phyloP scores from a whole-genome alignment of 768 basidiomycete genomes.

The Serendipita vermifera region DNA sequence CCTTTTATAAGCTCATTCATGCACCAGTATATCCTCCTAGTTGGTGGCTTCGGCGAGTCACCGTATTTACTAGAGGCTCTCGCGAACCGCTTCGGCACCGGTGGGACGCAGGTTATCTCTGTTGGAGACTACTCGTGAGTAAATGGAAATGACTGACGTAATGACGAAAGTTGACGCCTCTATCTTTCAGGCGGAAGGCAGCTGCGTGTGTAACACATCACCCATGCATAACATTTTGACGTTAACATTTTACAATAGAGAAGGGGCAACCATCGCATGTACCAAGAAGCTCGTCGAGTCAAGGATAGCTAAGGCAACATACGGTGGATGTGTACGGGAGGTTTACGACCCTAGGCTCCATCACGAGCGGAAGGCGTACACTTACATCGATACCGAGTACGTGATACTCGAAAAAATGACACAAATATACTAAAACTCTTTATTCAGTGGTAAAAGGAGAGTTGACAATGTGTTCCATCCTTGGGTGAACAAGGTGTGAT shows the following conservation, averaged over 20 bases:
- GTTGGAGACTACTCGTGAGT: not conserved
- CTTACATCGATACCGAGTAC: no score
- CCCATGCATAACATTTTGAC: not conserved
- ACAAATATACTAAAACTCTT: no score
- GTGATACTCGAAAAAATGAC: no score
- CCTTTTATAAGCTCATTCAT: not conserved
- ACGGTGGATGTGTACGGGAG: not conserved
- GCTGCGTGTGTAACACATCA: not conserved
- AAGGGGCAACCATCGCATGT: not conserved
- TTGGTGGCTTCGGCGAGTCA: not conserved
- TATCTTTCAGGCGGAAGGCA: not conserved
- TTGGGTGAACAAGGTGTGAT: no score
- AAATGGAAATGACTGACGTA: not conserved
- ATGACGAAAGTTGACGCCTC: not conserved
- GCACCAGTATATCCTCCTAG: not conserved
- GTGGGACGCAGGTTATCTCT: not conserved
- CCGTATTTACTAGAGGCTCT: not conserved
- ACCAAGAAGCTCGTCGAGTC: not conserved
- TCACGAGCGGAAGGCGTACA: no score
- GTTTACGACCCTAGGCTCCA: not conserved
- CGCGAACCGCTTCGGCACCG: not conserved
- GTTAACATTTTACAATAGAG: not conserved
- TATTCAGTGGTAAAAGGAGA: no score
- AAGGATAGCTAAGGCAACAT: not conserved
- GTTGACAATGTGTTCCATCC: no score